Percentiles rank a stretch among this genome's conserved stretches.
Evolutionary conservation across 805 yeast genomes (phyloP).

Genomic region (Cyberlindnera euphorbiae): DNA sequence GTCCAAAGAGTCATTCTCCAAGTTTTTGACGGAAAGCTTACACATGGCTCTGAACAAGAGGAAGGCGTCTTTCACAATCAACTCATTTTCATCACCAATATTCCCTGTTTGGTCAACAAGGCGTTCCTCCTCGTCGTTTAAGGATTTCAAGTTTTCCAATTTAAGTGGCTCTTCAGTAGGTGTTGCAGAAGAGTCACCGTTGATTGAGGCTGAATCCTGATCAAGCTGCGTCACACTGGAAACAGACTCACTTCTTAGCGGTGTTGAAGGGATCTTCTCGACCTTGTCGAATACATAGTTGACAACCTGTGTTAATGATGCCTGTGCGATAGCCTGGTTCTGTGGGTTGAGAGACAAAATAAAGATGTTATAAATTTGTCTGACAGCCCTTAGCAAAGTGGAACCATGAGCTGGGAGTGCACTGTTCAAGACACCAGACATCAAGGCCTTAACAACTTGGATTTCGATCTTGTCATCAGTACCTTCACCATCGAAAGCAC

Average conservation of each 20-base stretch:
- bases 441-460: conserved; percentile 87
- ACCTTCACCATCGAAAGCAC: conserved; percentile 87
- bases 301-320: conserved; percentile 86
- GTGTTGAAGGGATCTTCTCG: conserved; percentile 29
- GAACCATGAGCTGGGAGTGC: conserved; percentile 86
- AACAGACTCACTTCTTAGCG: conserved; percentile 18
- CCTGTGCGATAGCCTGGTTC: conserved; percentile 94
- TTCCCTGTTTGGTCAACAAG: conserved; percentile 44
- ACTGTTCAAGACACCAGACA: conserved; percentile 81
- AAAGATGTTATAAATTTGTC: conserved; percentile 91
- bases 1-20: conserved; percentile 73
- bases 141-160: conserved; percentile 52
- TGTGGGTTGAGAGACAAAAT: conserved; percentile 74
- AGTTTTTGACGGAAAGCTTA: conserved; percentile 77
- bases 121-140: conserved; percentile 52
- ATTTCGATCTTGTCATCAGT: conserved; percentile 86
- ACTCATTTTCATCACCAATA: conserved; percentile 54
- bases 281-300: conserved; percentile 78
- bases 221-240: conserved; percentile 27
- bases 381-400: conserved; percentile 78
- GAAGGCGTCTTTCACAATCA: conserved; percentile 84
- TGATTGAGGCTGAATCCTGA: conserved; percentile 4
- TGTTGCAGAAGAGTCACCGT: conserved; percentile 7
- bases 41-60: conserved; percentile 92
- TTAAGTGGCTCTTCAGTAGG: conserved; percentile 49